A percentile compares a stretch with the other conserved stretches of the same genome.
Conservation (phyloP, 2,329 filamentous ascomycete genomes). For the Phaeosphaeriaceae sp. region DNA sequence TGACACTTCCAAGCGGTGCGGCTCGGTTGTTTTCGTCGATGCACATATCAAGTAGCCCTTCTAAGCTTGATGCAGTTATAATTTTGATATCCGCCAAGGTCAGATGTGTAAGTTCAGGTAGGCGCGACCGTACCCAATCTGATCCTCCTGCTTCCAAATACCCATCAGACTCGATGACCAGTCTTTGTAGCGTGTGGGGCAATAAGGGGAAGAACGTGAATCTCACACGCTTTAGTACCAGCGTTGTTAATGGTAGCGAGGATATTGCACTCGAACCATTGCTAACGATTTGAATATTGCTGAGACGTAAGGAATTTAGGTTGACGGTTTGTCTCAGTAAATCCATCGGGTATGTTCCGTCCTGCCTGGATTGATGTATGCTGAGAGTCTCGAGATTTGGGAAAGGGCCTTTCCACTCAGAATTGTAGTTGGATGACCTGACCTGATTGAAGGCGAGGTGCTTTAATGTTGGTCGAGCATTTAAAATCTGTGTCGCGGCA, state of each 20-base stretch:
- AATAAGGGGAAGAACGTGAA: constrained; percentile 10
- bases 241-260: constrained; percentile 11
- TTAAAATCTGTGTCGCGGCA: constrained; percentile 37
- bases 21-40: not conserved
- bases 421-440: not conserved
- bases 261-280: constrained; percentile 3
- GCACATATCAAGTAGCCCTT: constrained; percentile 18
- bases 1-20: not conserved
- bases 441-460: constrained; percentile 29
- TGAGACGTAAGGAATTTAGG: constrained; percentile 13
- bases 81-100: constrained; percentile 15
- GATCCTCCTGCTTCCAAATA: not conserved
- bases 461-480: constrained; percentile 27
- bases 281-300: constrained; percentile 5
- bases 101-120: constrained; percentile 27
- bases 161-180: constrained; percentile 11
- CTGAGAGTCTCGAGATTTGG: constrained; percentile 31
- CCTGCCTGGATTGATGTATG: constrained; percentile 7
- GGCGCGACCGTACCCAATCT: not conserved
- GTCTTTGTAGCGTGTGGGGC: constrained; percentile 23
- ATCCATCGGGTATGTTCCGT: not conserved
- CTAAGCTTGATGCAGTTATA: constrained; percentile 10
- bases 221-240: constrained; percentile 16
- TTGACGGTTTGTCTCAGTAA: constrained; percentile 21
- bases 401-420: constrained; percentile 33